Conservation (phyloP, 768 basidiomycete species). For the Phaeotremella fagi region DNA sequence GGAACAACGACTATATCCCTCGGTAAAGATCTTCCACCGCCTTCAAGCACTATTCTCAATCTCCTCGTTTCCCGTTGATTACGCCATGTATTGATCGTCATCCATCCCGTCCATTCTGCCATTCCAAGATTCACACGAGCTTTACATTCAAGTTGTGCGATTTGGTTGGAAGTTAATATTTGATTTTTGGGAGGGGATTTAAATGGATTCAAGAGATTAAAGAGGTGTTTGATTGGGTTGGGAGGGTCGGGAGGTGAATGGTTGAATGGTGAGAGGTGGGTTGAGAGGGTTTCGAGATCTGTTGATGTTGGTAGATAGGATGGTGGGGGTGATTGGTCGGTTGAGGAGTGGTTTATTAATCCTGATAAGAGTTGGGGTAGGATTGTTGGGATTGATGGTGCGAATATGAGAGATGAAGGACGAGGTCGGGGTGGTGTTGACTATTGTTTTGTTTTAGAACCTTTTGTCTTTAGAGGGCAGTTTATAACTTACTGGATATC, state of each 20-base stretch:
- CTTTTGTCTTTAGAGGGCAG: neutral
- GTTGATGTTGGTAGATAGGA: neutral
- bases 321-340: neutral
- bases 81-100: neutral
- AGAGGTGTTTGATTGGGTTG: neutral
- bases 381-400: neutral
- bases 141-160: neutral
- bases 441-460: neutral
- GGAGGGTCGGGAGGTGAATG: neutral
- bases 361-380: neutral
- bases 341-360: neutral
- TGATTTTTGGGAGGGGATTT: neutral
- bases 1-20: neutral
- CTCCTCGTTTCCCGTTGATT: neutral
- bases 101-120: conserved; percentile 6
- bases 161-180: neutral
- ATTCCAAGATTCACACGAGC: conserved; percentile 8
- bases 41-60: neutral
- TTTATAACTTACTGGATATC: conserved; percentile 15
- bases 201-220: neutral
- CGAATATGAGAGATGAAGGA: neutral
- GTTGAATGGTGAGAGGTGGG: neutral
- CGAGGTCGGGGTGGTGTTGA: neutral
- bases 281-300: neutral
- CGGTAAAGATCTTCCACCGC: neutral